Conservation (phyloP, 805 yeast genomes). For the Danielia oregonensis region DNA sequence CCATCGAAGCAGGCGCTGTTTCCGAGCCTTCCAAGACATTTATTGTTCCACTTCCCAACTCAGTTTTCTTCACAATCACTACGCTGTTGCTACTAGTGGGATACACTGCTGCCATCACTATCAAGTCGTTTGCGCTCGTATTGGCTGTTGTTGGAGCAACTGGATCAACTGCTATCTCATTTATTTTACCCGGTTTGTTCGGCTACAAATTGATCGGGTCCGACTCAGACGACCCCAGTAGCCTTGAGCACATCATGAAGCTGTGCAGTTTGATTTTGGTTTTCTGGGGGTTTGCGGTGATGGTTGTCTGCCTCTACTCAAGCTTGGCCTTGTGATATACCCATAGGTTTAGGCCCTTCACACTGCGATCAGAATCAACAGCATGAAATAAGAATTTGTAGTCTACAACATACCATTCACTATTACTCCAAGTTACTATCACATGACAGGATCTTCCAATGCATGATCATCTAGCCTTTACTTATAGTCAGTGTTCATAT, state of each 20-base stretch:
- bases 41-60: constrained; percentile 46
- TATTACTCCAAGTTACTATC: too few species aligned
- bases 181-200: constrained; percentile 74
- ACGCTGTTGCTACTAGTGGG: constrained; percentile 42
- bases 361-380: too few species aligned
- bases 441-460: too few species aligned
- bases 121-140: constrained; percentile 64
- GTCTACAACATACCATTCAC: too few species aligned
- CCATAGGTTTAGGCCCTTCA: not conserved
- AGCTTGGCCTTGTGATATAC: constrained; percentile 13
- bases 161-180: constrained; percentile 76
- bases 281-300: constrained; percentile 52
- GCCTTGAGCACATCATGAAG: constrained; percentile 29
- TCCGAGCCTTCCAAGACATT: constrained; percentile 4
- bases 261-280: constrained; percentile 42
- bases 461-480: too few species aligned
- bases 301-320: constrained; percentile 44
- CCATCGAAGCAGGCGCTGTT: constrained; percentile 10
- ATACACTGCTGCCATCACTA: constrained; percentile 54
- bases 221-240: constrained; percentile 22
- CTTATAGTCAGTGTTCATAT: too few species aligned
- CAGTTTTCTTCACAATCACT: constrained; percentile 49
- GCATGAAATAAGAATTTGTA: too few species aligned
- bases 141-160: constrained; percentile 78
- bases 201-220: constrained; percentile 56